Evolutionary conservation across 768 basidiomycete genomes (phyloP), one percentile per base, ranked within the genome.

Genomic region (Hemileccinum rubropunctum): DNA sequence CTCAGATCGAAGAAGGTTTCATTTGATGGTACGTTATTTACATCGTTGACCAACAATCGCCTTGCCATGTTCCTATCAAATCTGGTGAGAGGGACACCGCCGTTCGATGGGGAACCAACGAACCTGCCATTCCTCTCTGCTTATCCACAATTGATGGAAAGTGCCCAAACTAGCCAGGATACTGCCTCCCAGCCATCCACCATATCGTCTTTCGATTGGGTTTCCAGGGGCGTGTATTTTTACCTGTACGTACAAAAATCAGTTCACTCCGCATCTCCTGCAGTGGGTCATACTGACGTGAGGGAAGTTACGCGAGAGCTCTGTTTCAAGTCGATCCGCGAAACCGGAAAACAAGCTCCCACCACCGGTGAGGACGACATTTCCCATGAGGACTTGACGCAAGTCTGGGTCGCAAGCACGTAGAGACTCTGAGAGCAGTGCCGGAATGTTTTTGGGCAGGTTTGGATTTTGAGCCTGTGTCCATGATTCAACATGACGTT

Each of bases 101-200:
- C 35, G 23, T 35, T 50, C 17, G 42, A 52, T 40, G 23, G 2
- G 8, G 48, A 54, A 45, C 10, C 11, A 41, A 66, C 82, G 37
- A 52, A 90, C 91, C 80, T 90, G 82, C 86, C 91, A 95, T 61
- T 95, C 93, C 67, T 94, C 92, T 61, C 76, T 82, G 69, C 91
- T 92, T 62, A 95, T 93, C 93, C 93, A 95, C 43, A 95, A 74
- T 59, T 95, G 95, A 65, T 99, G 97, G 79, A 98, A 99, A 14
- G 95, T 98, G 20, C 97, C 97, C 62, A 98, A 71, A 62, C 90
- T 93, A 1, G 89, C 95, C 41, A 98, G 75, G 60, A 98, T 95
- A 57, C 90, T 93, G 26, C 95, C 97, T 11, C 97, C 97, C 7
- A 99, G 73, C 97, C 97, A 99, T 17, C 88, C 85, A 13, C 93